These are phyloP conservation scores for Vaccinium myrtillus DNA, from an alignment of 148 eudicot genomes.

Conservation along the genomic window DNA sequence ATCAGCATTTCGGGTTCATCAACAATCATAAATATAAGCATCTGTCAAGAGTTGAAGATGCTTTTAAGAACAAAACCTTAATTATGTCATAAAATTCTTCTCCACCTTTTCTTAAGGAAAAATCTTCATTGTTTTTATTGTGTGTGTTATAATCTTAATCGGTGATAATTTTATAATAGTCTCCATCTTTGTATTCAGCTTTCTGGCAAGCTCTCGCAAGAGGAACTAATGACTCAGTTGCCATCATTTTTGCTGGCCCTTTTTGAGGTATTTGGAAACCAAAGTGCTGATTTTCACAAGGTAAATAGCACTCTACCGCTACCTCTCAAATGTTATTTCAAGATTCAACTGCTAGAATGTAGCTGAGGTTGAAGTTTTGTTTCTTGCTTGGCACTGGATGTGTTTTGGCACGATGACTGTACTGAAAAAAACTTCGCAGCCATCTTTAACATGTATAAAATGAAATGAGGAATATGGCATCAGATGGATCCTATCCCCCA, in stretches of 20 bases:
- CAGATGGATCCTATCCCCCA: too few species aligned
- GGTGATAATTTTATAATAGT: background rate
- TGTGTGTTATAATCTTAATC: background rate
- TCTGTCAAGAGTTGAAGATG: too few species aligned
- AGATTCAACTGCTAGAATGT: too few species aligned
- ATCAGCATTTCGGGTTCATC: too few species aligned
- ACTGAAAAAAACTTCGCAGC: too few species aligned
- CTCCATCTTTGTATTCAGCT: constrained; percentile 45
- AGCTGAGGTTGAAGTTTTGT: too few species aligned
- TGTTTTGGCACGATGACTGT: too few species aligned
- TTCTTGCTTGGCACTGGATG: too few species aligned
- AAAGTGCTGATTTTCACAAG: constrained; percentile 98
- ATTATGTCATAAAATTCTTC: background rate
- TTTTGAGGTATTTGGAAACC: constrained; percentile 96
- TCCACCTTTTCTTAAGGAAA: background rate
- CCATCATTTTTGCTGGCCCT: constrained; percentile 90
- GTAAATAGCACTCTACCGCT: constrained; percentile 28
- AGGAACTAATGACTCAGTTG: constrained; percentile 76
- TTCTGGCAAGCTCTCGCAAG: constrained; percentile 82
- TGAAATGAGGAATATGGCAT: background rate
- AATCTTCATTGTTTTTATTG: background rate
- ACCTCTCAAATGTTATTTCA: too few species aligned
- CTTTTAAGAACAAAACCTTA: too few species aligned
- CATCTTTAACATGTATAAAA: too few species aligned
- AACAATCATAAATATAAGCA: too few species aligned